Conservation (phyloP, 1,284 basidiomycete species). For the Ceratobasidium sp. region DNA sequence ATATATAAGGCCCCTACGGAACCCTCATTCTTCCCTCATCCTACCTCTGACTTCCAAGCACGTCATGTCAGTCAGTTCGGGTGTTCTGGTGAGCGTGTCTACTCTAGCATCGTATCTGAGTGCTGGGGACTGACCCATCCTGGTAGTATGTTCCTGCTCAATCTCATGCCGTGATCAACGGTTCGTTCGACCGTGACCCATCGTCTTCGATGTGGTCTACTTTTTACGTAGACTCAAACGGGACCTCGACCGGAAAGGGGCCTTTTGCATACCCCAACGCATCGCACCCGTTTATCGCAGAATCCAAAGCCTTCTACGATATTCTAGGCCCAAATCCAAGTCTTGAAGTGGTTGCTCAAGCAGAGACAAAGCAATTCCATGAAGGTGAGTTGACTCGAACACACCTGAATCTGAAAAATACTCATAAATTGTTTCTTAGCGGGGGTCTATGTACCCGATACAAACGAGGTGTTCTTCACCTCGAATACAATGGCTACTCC, state of each 20-base stretch:
- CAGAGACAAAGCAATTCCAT: background rate
- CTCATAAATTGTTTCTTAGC: background rate
- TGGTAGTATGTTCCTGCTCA: conserved; percentile 16
- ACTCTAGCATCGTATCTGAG: background rate
- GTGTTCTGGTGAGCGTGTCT: background rate
- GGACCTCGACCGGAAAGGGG: conserved; percentile 2
- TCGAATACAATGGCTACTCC: conserved; percentile 4
- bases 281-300: conserved; percentile 21
- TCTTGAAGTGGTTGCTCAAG: conserved; percentile 26
- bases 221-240: conserved; percentile 17
- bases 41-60: background rate
- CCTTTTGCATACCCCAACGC: conserved; percentile 17
- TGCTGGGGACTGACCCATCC: background rate
- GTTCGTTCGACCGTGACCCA: conserved; percentile 31
- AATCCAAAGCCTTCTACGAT: background rate
- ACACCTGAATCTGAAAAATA: background rate
- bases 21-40: background rate
- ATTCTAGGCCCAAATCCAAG: conserved; percentile 12
- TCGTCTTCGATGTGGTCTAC: conserved; percentile 23
- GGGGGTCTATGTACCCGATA: conserved; percentile 23
- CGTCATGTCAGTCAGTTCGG: conserved; percentile 9
- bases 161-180: conserved; percentile 37
- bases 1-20: background rate
- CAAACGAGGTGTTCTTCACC: conserved; percentile 38
- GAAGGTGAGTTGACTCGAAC: conserved; percentile 20